phyloP scores from a whole-genome alignment of 257 asterid genomes.

The Verbascum thapsus region DNA sequence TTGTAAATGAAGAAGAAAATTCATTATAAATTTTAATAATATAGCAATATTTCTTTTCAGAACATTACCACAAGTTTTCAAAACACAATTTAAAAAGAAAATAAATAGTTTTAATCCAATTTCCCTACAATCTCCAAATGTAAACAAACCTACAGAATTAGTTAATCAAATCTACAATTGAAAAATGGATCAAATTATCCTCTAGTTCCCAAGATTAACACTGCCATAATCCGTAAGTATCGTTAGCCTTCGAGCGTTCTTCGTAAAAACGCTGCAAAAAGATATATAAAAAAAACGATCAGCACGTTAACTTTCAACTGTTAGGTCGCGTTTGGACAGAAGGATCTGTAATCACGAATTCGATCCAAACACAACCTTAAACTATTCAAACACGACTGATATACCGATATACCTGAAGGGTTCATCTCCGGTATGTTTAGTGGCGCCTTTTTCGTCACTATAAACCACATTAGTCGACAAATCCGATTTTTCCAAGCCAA shows the following conservation, averaged over 20 bases:
- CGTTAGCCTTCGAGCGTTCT: conserved; percentile 60
- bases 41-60: neutral
- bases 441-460: conserved; percentile 42
- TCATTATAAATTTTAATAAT: neutral
- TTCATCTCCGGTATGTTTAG: conserved; percentile 65
- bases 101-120: conserved; percentile 25
- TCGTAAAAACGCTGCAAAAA: conserved; percentile 59
- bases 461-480: conserved; percentile 56
- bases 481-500: conserved; percentile 55
- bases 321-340: too few species aligned
- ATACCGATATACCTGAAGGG: conserved; percentile 57
- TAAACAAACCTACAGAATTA: conserved; percentile 23
- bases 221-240: conserved; percentile 63
- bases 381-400: neutral
- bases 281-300: neutral
- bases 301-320: neutral
- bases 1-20: neutral
- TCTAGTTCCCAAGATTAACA: conserved; percentile 49
- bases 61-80: conserved; percentile 2
- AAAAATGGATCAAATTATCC: conserved; percentile 15
- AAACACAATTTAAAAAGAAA: neutral
- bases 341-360: too few species aligned
- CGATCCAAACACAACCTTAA: too few species aligned
- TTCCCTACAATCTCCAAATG: conserved; percentile 30
- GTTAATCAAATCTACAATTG: conserved; percentile 40